Evolutionary conservation across 148 eudicot species (phyloP).

Genomic region (Rhododendron williamsianum): DNA sequence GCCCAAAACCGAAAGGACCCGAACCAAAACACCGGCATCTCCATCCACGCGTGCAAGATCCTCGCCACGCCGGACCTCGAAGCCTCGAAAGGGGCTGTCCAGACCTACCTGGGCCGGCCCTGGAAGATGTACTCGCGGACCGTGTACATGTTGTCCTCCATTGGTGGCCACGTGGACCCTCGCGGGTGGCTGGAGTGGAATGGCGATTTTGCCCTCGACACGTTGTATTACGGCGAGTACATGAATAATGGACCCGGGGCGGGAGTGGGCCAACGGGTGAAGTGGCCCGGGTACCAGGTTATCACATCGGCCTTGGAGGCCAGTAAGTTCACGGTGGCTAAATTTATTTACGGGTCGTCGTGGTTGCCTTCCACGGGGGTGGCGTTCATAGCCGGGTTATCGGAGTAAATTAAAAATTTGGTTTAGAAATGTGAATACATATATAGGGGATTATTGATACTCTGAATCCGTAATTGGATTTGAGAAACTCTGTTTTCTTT

Average conservation of each 20-base stretch:
- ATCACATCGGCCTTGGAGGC: constrained; percentile 50
- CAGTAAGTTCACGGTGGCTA: constrained; percentile 55
- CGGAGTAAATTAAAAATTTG: constrained; percentile 19
- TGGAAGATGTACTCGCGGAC: constrained; percentile 77
- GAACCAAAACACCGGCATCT: constrained; percentile 81
- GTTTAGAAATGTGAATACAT: background rate
- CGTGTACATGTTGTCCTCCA: constrained; percentile 63
- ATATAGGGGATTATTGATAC: background rate
- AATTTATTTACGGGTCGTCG: constrained; percentile 61
- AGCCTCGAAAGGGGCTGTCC: constrained; percentile 29
- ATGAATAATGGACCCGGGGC: constrained; percentile 70
- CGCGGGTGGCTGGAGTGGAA: constrained; percentile 92
- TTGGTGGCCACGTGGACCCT: constrained; percentile 70
- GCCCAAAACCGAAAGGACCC: constrained; percentile 96
- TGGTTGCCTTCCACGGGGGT: constrained; percentile 90
- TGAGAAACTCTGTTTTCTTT: background rate
- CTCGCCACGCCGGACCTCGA: constrained; percentile 50
- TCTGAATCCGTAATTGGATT: background rate
- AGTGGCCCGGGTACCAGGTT: constrained; percentile 64
- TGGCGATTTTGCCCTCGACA: constrained; percentile 51
- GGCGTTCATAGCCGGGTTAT: constrained; percentile 65
- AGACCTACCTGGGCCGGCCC: constrained; percentile 74
- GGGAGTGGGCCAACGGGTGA: constrained; percentile 46
- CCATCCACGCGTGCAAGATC: constrained; percentile 63
- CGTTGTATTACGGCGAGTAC: constrained; percentile 82